Percentiles rank a stretch among this genome's conserved stretches.
These are phyloP conservation scores for Nannochloropsis salina DNA, from an alignment of 108 stramenopile species.

Conservation along the genomic window DNA sequence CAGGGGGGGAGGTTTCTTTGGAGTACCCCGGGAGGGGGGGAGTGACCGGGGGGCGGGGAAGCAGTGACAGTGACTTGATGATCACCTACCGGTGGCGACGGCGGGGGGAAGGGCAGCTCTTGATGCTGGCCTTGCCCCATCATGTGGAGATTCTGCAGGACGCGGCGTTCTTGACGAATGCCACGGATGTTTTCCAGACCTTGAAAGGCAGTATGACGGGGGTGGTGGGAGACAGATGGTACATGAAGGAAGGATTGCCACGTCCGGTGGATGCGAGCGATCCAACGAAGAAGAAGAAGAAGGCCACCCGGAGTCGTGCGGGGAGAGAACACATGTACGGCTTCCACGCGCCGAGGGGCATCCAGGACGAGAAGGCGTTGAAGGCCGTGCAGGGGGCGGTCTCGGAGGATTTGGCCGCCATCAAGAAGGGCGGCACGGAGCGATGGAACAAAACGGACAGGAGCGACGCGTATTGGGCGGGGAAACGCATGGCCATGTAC, in stretches of 20 bases:
- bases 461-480: slow-evolving; percentile 36
- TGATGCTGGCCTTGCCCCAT: slow-evolving; percentile 52
- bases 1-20: neutral
- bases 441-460: slow-evolving; percentile 28
- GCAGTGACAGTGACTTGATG: neutral
- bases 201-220: slow-evolving; percentile 42
- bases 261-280: slow-evolving; percentile 23
- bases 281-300: neutral
- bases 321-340: neutral
- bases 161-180: neutral
- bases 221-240: slow-evolving; percentile 36
- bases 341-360: neutral
- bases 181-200: neutral
- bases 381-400: neutral
- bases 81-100: slow-evolving; percentile 40
- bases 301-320: neutral
- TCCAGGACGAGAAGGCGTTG: no score
- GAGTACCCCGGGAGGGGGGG: neutral
- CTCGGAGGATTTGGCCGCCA: neutral
- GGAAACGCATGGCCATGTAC: slow-evolving; percentile 43
- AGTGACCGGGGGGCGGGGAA: neutral
- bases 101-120: slow-evolving; percentile 47
- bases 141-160: slow-evolving; percentile 44
- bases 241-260: slow-evolving; percentile 39
- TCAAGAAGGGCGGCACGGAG: slow-evolving; percentile 18